A percentile compares a stretch with the other conserved stretches of the same genome.
Evolutionary conservation across 2,329 filamentous ascomycete species (phyloP).

Genomic region (Tolypocladium album): DNA sequence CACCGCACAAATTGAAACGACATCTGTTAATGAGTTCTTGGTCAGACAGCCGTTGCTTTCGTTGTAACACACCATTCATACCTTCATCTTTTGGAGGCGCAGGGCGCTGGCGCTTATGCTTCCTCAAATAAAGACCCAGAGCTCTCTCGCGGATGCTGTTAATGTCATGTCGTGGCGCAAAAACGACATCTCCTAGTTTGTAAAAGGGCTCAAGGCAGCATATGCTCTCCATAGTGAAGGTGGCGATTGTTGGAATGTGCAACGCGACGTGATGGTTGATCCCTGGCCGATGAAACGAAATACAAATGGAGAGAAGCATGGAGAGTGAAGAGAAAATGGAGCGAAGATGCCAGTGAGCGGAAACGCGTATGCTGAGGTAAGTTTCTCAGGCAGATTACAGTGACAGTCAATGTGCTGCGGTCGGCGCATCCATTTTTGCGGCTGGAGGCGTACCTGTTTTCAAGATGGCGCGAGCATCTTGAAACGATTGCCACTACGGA

Average conservation of each 20-base stretch:
- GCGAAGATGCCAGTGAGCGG: too few species aligned
- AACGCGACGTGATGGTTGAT: background rate
- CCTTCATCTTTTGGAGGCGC: background rate
- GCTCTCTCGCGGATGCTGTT: conserved; percentile 2
- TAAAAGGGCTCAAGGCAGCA: conserved; percentile 13
- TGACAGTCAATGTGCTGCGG: too few species aligned
- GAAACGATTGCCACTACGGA: too few species aligned
- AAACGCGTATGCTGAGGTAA: too few species aligned
- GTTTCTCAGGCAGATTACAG: too few species aligned
- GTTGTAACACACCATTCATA: background rate
- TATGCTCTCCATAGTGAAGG: conserved; percentile 10
- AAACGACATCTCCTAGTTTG: conserved; percentile 6
- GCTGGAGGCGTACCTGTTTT: too few species aligned
- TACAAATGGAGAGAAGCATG: too few species aligned
- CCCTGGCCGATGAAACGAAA: too few species aligned
- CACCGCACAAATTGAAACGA: conserved; percentile 3
- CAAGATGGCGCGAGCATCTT: too few species aligned
- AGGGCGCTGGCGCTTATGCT: conserved; percentile 1
- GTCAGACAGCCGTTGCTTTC: background rate
- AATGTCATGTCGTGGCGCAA: conserved; percentile 5
- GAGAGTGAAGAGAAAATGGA: too few species aligned
- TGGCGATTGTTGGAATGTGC: background rate
- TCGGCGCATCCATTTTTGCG: too few species aligned
- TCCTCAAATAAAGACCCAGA: conserved; percentile 5
- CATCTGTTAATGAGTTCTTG: conserved; percentile 1